Percentiles rank a stretch among this genome's conserved stretches.
Conservation (phyloP, 805 yeast species). For the Alloascoidea hylecoeti region DNA sequence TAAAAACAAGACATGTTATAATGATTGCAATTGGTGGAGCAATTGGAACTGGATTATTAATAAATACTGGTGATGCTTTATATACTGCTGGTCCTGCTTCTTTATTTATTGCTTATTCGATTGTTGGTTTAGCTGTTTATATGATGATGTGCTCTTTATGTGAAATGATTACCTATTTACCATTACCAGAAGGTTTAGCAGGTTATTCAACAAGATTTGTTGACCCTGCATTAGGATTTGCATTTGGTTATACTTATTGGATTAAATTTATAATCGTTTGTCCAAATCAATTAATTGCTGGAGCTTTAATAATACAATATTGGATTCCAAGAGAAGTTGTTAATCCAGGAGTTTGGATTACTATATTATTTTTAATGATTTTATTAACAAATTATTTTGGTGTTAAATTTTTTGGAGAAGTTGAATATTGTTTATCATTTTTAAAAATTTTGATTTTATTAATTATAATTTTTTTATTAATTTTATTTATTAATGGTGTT, state of each 20-base stretch:
- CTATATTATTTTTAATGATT: conserved; percentile 30
- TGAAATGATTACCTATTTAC: conserved; percentile 55
- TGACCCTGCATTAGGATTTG: conserved; percentile 55
- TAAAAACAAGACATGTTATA: conserved; percentile 45
- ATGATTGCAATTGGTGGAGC: conserved; percentile 81
- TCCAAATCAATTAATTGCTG: conserved; percentile 55
- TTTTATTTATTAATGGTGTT: conserved; percentile 60
- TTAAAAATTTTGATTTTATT: conserved; percentile 51
- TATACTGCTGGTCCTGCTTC: conserved; percentile 52
- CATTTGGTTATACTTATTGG: conserved; percentile 50
- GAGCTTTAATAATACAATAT: conserved; percentile 35
- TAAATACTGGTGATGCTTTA: conserved; percentile 64
- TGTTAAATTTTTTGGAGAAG: conserved; percentile 28
- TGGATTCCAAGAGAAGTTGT: conserved; percentile 28
- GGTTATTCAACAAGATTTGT: conserved; percentile 51
- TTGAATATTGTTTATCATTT: conserved; percentile 42
- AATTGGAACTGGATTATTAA: conserved; percentile 65
- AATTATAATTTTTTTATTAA: conserved; percentile 50
- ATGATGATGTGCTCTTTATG: conserved; percentile 58
- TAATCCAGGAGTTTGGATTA: conserved; percentile 37
- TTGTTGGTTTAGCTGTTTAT: conserved; percentile 60
- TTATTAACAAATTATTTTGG: conserved; percentile 28
- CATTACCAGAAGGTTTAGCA: conserved; percentile 52
- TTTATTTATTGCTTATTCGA: conserved; percentile 43
- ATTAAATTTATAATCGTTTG: conserved; percentile 41